phyloP scores from a whole-genome alignment of 2,329 filamentous ascomycete genomes.

The Sclerotinia sclerotiorum region DNA sequence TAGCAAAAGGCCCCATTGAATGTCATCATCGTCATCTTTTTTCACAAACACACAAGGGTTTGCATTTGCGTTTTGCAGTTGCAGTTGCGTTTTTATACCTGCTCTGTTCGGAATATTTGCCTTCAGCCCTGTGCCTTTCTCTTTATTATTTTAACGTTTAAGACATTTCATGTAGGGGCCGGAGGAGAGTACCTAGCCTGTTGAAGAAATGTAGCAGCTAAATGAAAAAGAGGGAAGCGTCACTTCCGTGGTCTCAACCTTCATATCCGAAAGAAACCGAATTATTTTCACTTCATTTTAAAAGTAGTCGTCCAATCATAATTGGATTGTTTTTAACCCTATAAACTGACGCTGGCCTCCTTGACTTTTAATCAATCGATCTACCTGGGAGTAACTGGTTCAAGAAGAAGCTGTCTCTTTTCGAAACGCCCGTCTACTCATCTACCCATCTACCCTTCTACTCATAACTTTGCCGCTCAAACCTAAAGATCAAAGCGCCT shows the following conservation, averaged over 20 bases:
- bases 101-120: not conserved
- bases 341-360: not conserved
- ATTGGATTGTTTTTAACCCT: not conserved
- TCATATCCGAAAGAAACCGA: not conserved
- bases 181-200: not conserved
- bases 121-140: conserved; percentile 18
- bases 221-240: not conserved
- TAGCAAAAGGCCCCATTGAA: not conserved
- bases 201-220: not conserved
- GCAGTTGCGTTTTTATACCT: not conserved
- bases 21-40: conserved; percentile 9
- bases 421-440: conserved; percentile 7
- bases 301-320: not conserved
- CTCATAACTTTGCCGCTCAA: conserved; percentile 15
- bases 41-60: not conserved
- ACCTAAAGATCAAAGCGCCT: conserved; percentile 6
- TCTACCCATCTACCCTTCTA: too few relatives aligned
- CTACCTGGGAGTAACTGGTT: not conserved
- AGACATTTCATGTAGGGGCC: not conserved
- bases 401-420: not conserved
- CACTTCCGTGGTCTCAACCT: not conserved
- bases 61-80: not conserved
- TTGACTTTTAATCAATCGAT: not conserved
- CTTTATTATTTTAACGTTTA: not conserved
- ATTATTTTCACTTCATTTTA: not conserved